These are phyloP conservation scores for Phaeomoniella chlamydospora DNA, from an alignment of 2,329 filamentous ascomycete genomes.

Conservation along the genomic window DNA sequence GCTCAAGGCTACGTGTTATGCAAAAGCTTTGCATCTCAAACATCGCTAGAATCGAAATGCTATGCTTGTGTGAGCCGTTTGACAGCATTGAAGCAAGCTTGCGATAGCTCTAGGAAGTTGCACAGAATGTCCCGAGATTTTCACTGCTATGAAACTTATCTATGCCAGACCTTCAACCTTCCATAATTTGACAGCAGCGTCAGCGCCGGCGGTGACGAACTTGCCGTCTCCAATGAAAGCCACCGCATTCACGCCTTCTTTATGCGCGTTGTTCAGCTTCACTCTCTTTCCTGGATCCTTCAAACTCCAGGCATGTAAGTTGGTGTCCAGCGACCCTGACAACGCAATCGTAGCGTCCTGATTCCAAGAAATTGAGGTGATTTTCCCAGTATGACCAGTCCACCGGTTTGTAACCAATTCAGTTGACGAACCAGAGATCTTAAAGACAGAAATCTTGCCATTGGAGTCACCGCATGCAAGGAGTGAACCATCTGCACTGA, in stretches of 20 bases:
- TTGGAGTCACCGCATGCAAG: conserved; percentile 71
- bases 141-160: no score
- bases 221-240: conserved; percentile 59
- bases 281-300: conserved; percentile 69
- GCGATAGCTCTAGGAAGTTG: no score
- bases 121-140: no score
- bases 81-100: no score
- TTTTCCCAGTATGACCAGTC: conserved; percentile 55
- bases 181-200: conserved; percentile 90
- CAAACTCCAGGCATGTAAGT: conserved; percentile 85
- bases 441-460: conserved; percentile 79
- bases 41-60: no score
- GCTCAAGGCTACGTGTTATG: no score
- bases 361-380: conserved; percentile 65
- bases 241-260: conserved; percentile 85
- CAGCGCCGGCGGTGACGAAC: conserved; percentile 68
- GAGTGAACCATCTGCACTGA: conserved; percentile 62
- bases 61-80: no score
- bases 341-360: conserved; percentile 60
- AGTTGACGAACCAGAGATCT: conserved; percentile 24
- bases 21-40: no score
- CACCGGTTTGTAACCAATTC: conserved; percentile 56
- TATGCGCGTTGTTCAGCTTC: conserved; percentile 79
- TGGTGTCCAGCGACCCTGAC: conserved; percentile 78
- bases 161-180: conserved; percentile 27